These are phyloP conservation scores for Zygosaccharomyces sapae DNA, from an alignment of 1,139 yeast genomes.

Conservation along the genomic window DNA sequence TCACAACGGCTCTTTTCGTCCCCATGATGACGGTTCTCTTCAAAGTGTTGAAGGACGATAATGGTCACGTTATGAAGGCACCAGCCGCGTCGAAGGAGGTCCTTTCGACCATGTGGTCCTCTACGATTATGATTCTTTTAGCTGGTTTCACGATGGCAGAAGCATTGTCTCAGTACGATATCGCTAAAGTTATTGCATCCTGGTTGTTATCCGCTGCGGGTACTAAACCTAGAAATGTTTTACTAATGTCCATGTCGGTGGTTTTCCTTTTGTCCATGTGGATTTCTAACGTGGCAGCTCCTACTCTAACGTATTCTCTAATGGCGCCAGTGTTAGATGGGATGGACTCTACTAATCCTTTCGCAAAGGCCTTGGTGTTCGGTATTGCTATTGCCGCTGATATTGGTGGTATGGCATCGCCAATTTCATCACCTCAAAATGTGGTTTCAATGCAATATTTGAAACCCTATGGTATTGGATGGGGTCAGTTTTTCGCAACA, in stretches of 20 bases:
- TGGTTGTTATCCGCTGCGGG: constrained; percentile 64
- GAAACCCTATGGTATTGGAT: constrained; percentile 58
- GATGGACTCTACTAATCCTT: constrained; percentile 56
- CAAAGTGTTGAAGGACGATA: constrained; percentile 51
- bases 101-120: constrained; percentile 65
- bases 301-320: constrained; percentile 65
- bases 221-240: constrained; percentile 58
- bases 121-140: constrained; percentile 61
- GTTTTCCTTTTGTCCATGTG: constrained; percentile 73
- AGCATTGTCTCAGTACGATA: constrained; percentile 64
- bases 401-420: constrained; percentile 77
- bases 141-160: constrained; percentile 77
- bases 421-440: constrained; percentile 77
- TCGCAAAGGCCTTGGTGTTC: constrained; percentile 59
- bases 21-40: constrained; percentile 56
- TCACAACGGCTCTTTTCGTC: constrained; percentile 60
- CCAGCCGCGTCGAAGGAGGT: constrained; percentile 52
- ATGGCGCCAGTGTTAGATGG: constrained; percentile 62
- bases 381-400: constrained; percentile 73
- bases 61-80: constrained; percentile 51
- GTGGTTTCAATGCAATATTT: constrained; percentile 68
- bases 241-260: constrained; percentile 62
- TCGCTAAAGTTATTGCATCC: constrained; percentile 64
- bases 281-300: constrained; percentile 77
- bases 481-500: constrained; percentile 76